A percentile compares a stretch with the other conserved stretches of the same genome.
phyloP scores from a whole-genome alignment of 495 filamentous ascomycete species.

The Penicillium odoratum region DNA sequence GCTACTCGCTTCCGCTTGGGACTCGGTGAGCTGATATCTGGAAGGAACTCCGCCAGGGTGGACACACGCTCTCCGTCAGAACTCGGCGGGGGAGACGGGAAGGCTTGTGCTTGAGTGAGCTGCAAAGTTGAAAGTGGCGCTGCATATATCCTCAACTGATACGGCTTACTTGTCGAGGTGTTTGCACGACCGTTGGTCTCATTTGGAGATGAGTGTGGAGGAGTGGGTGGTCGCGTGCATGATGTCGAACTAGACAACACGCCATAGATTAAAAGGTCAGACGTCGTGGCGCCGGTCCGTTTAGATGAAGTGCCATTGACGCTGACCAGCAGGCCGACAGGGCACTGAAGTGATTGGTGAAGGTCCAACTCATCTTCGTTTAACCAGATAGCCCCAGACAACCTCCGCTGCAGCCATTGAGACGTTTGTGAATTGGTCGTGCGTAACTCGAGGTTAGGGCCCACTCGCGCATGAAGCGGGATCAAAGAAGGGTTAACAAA shows the following conservation, averaged over 20 bases:
- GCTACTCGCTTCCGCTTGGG: conserved; percentile 57
- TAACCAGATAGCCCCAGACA: conserved; percentile 35
- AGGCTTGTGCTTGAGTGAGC: conserved; percentile 34
- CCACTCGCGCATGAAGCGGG: conserved; percentile 50
- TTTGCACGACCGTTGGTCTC: conserved; percentile 19
- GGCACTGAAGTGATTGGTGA: conserved; percentile 39
- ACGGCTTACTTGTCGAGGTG: conserved; percentile 16
- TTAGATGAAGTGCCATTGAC: conserved; percentile 27
- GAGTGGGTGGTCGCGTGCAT: conserved; percentile 43
- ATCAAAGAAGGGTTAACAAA: conserved; percentile 50
- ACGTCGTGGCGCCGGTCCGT: conserved; percentile 29
- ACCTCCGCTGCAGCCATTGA: conserved; percentile 44
- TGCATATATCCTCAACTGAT: conserved; percentile 44
- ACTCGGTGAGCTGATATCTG: conserved; percentile 42
- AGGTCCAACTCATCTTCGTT: conserved; percentile 34
- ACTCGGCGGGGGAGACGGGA: conserved; percentile 36
- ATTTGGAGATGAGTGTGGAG: conserved; percentile 47
- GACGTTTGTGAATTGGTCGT: conserved; percentile 35
- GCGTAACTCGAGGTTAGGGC: conserved; percentile 51
- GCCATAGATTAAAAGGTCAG: conserved; percentile 59
- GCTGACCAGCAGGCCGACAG: conserved; percentile 41
- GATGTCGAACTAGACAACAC: conserved; percentile 34
- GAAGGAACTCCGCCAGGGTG: conserved; percentile 40
- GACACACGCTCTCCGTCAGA: conserved; percentile 20
- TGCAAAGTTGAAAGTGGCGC: conserved; percentile 37